Base-by-base conservation (phyloP, 371 early-diverging fungal species). In the Mucor sp. region DNA sequence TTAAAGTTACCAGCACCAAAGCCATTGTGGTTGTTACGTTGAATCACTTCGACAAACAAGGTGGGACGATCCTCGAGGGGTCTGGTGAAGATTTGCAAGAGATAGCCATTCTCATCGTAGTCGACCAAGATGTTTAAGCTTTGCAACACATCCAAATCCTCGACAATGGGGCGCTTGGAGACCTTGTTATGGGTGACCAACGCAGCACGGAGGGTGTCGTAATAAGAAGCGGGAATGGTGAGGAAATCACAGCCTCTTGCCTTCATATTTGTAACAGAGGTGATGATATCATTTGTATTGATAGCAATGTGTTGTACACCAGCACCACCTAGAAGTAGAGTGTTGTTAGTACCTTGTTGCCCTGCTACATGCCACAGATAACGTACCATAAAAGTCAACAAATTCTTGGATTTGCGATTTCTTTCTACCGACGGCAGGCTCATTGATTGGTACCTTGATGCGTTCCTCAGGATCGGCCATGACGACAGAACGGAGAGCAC, bases 1-100 rank as follows among this genome's bases (percentile, higher is more conserved):
- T 97, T 95, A 87, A 98, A 98, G 87, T 98, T 98, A 62, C 99
- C 99, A 44, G 97, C 97, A 63, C 99, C 99, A 77, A 97, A 98
- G 27, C 99, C 97, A 78, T 93, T 87, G 73, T 95, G 95, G 77
- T 96, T 95, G 60, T 91, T 87, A 41, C 98, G 91, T 81, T 98
- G 98, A 74, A 97, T 98, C 74, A 98, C 90, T 80, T 98, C 99
- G 50, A 96, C 85, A 79, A 97, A 98, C 43, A 97, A 83, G 2
- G 99, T 98, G 15, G 99, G 99, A 56, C 98, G 88, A 75, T 98
- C 99, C 81, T 97, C 94, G 17, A 96, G 78, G 19, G 98, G 98
- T 77, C 93, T 92, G 62, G 94, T 93, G 80, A 94, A 95, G 72
- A 97, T 94, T 82, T 98, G 98, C 56, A 97, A 84, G 58, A 98